A percentile compares a stretch with the other conserved stretches of the same genome.
Evolutionary conservation across 805 yeast genomes (phyloP).

Genomic region (Saccharomycopsis vini): DNA sequence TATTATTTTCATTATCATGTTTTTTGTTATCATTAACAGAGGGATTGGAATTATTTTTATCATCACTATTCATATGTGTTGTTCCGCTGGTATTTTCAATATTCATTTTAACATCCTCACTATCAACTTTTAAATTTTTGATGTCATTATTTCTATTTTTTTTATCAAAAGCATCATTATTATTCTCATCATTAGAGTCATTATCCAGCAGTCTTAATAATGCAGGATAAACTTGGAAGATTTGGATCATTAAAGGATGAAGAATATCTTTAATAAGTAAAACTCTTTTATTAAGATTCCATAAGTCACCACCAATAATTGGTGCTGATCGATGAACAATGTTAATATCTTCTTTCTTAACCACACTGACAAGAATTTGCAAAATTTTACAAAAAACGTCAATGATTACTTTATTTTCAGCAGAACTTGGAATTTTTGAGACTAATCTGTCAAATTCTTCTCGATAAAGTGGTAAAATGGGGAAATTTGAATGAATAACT

Average conservation of each 20-base stretch:
- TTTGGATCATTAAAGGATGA: conserved; percentile 17
- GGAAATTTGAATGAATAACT: conserved; percentile 31
- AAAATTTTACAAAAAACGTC: conserved; percentile 31
- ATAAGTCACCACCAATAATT: background rate
- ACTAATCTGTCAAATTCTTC: conserved; percentile 19
- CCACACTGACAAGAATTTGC: conserved; percentile 29
- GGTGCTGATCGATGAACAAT: conserved; percentile 16
- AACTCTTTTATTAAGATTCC: conserved; percentile 2
- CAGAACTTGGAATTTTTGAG: conserved; percentile 20
- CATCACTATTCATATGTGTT: no score
- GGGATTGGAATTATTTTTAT: no score
- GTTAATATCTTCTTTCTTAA: conserved; percentile 24
- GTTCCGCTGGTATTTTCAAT: no score
- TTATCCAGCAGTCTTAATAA: conserved; percentile 2
- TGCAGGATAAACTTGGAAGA: conserved; percentile 17
- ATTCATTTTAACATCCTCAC: no score
- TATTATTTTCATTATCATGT: background rate
- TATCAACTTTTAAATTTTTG: background rate
- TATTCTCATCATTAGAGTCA: background rate
- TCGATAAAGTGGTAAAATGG: conserved; percentile 31
- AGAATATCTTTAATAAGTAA: conserved; percentile 16
- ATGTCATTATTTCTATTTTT: background rate
- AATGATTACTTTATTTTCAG: conserved; percentile 22
- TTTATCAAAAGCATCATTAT: no score
- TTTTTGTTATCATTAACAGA: no score